These are phyloP conservation scores for Exophiala bonariae DNA, from an alignment of 2,329 filamentous ascomycete genomes.

Conservation along the genomic window DNA sequence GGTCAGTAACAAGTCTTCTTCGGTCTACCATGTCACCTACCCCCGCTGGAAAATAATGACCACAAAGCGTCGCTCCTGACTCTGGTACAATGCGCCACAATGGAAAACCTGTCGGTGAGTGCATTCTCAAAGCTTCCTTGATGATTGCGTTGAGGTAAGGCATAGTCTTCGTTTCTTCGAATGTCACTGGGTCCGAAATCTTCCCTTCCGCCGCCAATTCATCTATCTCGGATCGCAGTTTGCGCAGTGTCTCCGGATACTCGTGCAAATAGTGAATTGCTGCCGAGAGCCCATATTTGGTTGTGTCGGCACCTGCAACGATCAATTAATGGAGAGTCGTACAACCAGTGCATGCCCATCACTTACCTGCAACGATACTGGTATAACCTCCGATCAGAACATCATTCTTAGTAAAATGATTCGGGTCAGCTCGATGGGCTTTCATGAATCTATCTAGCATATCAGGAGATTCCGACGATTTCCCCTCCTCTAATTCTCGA, in stretches of 20 bases:
- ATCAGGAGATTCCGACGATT: too few relatives aligned
- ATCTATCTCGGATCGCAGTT: neutral
- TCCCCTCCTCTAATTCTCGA: too few relatives aligned
- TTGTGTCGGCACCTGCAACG: neutral
- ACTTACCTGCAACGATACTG: too few relatives aligned
- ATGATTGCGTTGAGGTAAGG: slow-evolving; percentile 27
- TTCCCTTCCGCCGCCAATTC: neutral
- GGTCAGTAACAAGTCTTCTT: neutral
- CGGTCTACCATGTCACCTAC: neutral
- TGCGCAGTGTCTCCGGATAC: neutral
- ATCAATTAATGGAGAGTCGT: too few relatives aligned
- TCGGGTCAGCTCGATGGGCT: too few relatives aligned
- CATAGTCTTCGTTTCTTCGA: neutral
- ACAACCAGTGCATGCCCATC: too few relatives aligned
- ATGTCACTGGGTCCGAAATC: neutral
- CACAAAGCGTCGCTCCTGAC: neutral
- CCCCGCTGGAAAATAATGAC: neutral
- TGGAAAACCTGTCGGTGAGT: neutral
- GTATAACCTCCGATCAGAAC: neutral
- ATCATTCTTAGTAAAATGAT: neutral
- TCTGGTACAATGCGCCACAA: neutral
- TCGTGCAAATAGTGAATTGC: neutral
- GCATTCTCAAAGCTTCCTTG: slow-evolving; percentile 22
- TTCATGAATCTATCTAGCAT: too few relatives aligned
- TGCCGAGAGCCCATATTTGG: neutral